phyloP scores from a whole-genome alignment of 1,139 yeast species.

The Suhomyces coccinellae region DNA sequence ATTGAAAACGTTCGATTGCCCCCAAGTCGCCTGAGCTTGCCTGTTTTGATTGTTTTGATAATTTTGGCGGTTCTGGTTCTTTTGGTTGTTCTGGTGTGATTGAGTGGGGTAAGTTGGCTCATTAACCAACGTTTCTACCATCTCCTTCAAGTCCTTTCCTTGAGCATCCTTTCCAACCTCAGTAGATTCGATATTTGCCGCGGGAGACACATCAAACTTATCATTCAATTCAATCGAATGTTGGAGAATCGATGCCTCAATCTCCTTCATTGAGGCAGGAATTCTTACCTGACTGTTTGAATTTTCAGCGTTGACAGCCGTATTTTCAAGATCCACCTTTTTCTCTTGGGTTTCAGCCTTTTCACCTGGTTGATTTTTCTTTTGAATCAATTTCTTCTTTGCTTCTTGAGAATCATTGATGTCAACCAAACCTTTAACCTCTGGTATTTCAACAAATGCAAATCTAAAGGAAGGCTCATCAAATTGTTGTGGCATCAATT shows the following conservation, averaged over 20 bases:
- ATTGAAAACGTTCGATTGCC: slow-evolving; percentile 1
- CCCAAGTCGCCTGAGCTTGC: slow-evolving; percentile 3
- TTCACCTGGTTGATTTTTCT: slow-evolving; percentile 6
- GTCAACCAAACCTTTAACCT: slow-evolving; percentile 9
- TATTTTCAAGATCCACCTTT: slow-evolving; percentile 4
- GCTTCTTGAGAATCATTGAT: slow-evolving; percentile 12
- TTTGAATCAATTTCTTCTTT: neutral
- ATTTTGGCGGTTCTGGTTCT: too few relatives aligned
- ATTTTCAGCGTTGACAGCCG: slow-evolving; percentile 2
- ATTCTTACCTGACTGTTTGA: slow-evolving; percentile 10
- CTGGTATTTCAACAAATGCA: neutral
- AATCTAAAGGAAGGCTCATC: slow-evolving; percentile 13
- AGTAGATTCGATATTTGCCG: slow-evolving; percentile 6
- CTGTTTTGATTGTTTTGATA: too few relatives aligned
- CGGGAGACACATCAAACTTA: slow-evolving; percentile 6
- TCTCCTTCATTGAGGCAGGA: slow-evolving; percentile 29
- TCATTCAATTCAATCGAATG: slow-evolving; percentile 28
- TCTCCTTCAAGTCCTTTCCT: slow-evolving; percentile 16
- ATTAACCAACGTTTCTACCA: slow-evolving; percentile 22
- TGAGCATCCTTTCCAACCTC: slow-evolving; percentile 8
- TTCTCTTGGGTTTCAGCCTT: neutral
- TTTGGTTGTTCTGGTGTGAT: neutral
- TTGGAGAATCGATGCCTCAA: slow-evolving; percentile 31
- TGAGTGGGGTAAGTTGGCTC: slow-evolving; percentile 3
- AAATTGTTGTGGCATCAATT: slow-evolving; percentile 15